A percentile compares a stretch with the other conserved stretches of the same genome.
phyloP scores from a whole-genome alignment of 371 early-diverging fungal genomes.

The Polyrhizophydium stewartii region DNA sequence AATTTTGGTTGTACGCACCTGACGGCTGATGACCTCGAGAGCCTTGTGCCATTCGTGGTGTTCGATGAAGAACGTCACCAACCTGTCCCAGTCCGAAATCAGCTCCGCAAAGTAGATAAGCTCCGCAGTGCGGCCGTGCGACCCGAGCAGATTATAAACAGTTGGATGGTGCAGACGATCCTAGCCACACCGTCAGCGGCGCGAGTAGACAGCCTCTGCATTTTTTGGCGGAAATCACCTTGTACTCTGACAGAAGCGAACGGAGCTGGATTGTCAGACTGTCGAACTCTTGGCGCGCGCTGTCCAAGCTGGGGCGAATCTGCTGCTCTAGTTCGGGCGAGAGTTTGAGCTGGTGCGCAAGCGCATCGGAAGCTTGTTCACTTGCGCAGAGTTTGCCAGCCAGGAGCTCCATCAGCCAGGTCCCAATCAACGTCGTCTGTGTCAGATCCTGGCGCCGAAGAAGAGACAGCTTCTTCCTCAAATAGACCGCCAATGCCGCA shows the following conservation, averaged over 20 bases:
- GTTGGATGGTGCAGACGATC: slow-evolving; percentile 2
- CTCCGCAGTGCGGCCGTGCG: slow-evolving; percentile 77
- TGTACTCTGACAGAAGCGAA: background rate
- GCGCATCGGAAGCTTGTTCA: background rate
- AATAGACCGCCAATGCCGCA: slow-evolving; percentile 70
- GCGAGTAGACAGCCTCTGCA: background rate
- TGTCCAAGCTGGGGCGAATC: too few relatives aligned
- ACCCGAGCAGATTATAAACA: slow-evolving; percentile 31
- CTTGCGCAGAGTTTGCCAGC: slow-evolving; percentile 1
- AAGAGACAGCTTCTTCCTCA: slow-evolving; percentile 62
- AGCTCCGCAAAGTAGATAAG: slow-evolving; percentile 71
- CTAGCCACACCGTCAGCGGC: too few relatives aligned
- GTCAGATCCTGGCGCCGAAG: slow-evolving; percentile 44
- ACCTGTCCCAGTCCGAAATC: slow-evolving; percentile 75
- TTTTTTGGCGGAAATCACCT: too few relatives aligned
- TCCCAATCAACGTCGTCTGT: slow-evolving; percentile 3
- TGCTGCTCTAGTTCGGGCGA: too few relatives aligned
- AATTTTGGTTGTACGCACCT: slow-evolving; percentile 40
- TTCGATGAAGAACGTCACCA: slow-evolving; percentile 75
- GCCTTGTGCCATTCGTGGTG: slow-evolving; percentile 71
- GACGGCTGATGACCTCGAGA: slow-evolving; percentile 62
- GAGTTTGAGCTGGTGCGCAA: too few relatives aligned
- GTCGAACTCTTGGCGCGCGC: background rate
- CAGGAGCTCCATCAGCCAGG: slow-evolving; percentile 10
- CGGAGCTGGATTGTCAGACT: background rate